Percentiles rank a stretch among this genome's conserved stretches.
Evolutionary conservation across 352 stramenopile genomes (phyloP).

Genomic region (Phytopythium oedochilum): DNA sequence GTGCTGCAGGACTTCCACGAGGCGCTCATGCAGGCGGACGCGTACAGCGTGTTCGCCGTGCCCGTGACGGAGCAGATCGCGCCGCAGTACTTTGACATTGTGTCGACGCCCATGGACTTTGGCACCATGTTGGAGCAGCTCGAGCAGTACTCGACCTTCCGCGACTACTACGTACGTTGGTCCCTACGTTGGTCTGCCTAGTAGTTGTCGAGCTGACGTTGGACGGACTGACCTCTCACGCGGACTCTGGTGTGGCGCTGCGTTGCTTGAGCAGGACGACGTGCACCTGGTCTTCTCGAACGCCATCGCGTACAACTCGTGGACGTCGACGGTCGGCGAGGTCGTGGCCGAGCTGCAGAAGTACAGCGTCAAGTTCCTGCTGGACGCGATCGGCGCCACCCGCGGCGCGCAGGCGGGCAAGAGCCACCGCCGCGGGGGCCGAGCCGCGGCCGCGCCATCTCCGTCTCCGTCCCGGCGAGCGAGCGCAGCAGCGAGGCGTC

Average conservation of each 20-base stretch:
- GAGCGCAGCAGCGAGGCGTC: slow-evolving; percentile 13
- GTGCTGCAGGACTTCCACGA: slow-evolving; percentile 74
- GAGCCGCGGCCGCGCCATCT: slow-evolving; percentile 5
- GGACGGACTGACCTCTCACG: slow-evolving; percentile 4
- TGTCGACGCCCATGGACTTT: slow-evolving; percentile 92
- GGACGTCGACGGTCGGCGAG: slow-evolving; percentile 49
- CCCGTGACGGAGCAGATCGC: slow-evolving; percentile 89
- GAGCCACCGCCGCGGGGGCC: not conserved
- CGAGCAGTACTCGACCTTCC: slow-evolving; percentile 57
- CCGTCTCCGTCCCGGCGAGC: slow-evolving; percentile 30
- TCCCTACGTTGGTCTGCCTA: not conserved
- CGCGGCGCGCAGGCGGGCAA: slow-evolving; percentile 9
- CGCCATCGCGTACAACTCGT: slow-evolving; percentile 76
- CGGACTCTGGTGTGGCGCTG: not conserved
- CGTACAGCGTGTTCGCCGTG: slow-evolving; percentile 78
- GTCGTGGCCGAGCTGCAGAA: slow-evolving; percentile 64
- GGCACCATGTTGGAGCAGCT: slow-evolving; percentile 89
- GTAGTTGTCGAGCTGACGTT: not conserved
- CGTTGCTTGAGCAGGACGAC: slow-evolving; percentile 36
- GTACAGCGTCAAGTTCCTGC: slow-evolving; percentile 69
- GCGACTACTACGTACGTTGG: slow-evolving; percentile 75
- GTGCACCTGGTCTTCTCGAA: slow-evolving; percentile 77
- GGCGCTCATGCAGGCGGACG: slow-evolving; percentile 67
- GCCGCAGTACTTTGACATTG: slow-evolving; percentile 90
- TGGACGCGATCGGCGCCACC: slow-evolving; percentile 47